Conservation (phyloP, 2,329 filamentous ascomycete genomes). For the Colletotrichum agaves region DNA sequence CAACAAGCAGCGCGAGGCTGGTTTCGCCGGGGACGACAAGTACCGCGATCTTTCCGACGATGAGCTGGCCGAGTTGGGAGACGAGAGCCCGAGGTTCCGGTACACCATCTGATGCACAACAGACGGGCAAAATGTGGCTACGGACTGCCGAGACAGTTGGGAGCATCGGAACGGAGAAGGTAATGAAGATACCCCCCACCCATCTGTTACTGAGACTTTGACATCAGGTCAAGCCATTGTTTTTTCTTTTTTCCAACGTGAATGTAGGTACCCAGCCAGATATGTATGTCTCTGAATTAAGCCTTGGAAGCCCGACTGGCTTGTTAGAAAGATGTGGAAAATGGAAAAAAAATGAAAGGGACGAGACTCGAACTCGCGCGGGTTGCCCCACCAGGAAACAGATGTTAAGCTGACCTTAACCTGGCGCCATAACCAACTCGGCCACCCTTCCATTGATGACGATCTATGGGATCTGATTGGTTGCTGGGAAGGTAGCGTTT, state of each 20-base stretch:
- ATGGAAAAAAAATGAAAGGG: constrained; percentile 16
- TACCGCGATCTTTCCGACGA: constrained; percentile 56
- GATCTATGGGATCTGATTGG: constrained; percentile 14
- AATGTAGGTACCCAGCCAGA: too few relatives aligned
- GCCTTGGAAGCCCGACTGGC: too few relatives aligned
- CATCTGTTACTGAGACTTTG: too few relatives aligned
- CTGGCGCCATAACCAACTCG: constrained; percentile 31
- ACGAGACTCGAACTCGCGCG: constrained; percentile 31
- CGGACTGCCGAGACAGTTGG: too few relatives aligned
- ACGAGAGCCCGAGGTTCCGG: constrained; percentile 61
- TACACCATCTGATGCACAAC: constrained; percentile 52
- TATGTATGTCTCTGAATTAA: too few relatives aligned
- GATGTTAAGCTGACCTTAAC: constrained; percentile 28
- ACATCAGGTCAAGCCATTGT: too few relatives aligned
- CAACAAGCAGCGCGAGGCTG: constrained; percentile 58
- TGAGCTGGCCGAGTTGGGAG: constrained; percentile 61
- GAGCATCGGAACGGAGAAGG: too few relatives aligned
- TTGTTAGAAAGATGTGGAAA: too few relatives aligned
- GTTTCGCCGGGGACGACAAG: constrained; percentile 50
- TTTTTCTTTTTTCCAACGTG: too few relatives aligned
- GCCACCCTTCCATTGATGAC: neutral
- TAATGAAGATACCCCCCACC: too few relatives aligned
- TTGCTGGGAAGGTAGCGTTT: too few relatives aligned
- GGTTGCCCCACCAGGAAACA: constrained; percentile 31
- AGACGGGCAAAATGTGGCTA: neutral